Conservation (phyloP, 371 early-diverging fungal species). For the Rozella allomycis region DNA sequence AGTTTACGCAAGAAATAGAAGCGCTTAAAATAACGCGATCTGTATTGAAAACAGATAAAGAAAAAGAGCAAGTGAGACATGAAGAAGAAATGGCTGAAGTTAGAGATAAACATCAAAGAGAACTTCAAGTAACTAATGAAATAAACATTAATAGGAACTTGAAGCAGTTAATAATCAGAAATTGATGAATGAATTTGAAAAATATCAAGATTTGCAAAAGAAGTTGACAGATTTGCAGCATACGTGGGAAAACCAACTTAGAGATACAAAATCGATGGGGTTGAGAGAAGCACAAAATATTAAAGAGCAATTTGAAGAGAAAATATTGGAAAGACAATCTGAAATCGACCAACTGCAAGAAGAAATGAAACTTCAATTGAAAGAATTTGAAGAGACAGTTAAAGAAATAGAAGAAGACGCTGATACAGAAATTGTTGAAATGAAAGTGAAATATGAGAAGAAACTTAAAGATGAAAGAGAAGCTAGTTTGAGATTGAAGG, state of each 20-base stretch:
- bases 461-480: conserved; percentile 21
- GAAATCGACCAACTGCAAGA: conserved; percentile 29
- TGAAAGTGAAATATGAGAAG: conserved; percentile 17
- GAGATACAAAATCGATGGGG: conserved; percentile 13
- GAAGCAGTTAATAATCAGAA: conserved; percentile 19
- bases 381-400: conserved; percentile 24
- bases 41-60: conserved; percentile 23
- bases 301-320: conserved; percentile 13
- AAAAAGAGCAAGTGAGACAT: conserved; percentile 26
- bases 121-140: conserved; percentile 9
- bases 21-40: conserved; percentile 18
- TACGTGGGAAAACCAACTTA: conserved; percentile 25
- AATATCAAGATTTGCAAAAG: conserved; percentile 21
- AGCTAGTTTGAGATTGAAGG: conserved; percentile 24
- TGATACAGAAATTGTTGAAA: conserved; percentile 16
- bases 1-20: conserved; percentile 27
- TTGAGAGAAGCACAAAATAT: conserved; percentile 15
- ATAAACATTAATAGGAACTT: conserved; percentile 11
- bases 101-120: conserved; percentile 8
- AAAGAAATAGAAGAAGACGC: conserved; percentile 31
- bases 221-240: conserved; percentile 17
- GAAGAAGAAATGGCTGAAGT: conserved; percentile 15
- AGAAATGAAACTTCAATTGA: conserved; percentile 14
- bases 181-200: conserved; percentile 31
- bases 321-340: conserved; percentile 11